Evolutionary conservation across 2,329 filamentous ascomycete genomes (phyloP).

Genomic region (Cryphonectria japonica): DNA sequence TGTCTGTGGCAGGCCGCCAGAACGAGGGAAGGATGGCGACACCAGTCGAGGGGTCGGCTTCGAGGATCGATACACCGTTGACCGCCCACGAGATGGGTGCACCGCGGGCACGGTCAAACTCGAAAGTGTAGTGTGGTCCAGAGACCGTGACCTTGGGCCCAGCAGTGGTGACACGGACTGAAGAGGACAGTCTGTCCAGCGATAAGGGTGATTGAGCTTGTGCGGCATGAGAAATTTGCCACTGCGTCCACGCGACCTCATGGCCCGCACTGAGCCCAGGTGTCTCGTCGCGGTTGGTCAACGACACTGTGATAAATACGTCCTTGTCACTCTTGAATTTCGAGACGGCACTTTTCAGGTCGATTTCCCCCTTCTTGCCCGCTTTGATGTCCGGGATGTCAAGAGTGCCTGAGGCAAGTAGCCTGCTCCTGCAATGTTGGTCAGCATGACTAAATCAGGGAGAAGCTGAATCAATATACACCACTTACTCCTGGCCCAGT

Average conservation of each 20-base stretch:
- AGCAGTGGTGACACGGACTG: conserved; percentile 34
- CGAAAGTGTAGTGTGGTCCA: conserved; percentile 43
- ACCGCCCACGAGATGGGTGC: conserved; percentile 47
- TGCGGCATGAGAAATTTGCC: conserved; percentile 41
- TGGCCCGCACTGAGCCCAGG: conserved; percentile 57
- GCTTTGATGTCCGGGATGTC: conserved; percentile 47
- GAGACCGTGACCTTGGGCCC: conserved; percentile 36
- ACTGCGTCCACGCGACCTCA: conserved; percentile 60
- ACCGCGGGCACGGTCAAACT: conserved; percentile 51
- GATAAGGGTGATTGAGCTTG: conserved; percentile 26
- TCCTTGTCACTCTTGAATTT: conserved; percentile 41
- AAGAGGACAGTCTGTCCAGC: conserved; percentile 27
- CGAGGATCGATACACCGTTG: conserved; percentile 41
- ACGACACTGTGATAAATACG: conserved; percentile 50
- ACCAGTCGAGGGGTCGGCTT: conserved; percentile 39
- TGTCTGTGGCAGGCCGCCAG: conserved; percentile 69
- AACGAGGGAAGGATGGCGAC: conserved; percentile 52
- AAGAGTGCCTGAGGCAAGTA: conserved; percentile 43
- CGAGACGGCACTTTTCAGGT: conserved; percentile 38
- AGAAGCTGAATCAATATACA: conserved; percentile 9
- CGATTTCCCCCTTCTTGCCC: conserved; percentile 41
- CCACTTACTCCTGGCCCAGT: conserved; percentile 47
- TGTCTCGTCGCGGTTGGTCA: conserved; percentile 47
- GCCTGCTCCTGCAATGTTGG: conserved; percentile 19
- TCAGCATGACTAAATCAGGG: conserved; percentile 26